Percentiles rank a stretch among this genome's conserved stretches.
These are phyloP conservation scores for Rutstroemia sydowiana DNA, from an alignment of 2,329 filamentous ascomycete species.

Conservation along the genomic window DNA sequence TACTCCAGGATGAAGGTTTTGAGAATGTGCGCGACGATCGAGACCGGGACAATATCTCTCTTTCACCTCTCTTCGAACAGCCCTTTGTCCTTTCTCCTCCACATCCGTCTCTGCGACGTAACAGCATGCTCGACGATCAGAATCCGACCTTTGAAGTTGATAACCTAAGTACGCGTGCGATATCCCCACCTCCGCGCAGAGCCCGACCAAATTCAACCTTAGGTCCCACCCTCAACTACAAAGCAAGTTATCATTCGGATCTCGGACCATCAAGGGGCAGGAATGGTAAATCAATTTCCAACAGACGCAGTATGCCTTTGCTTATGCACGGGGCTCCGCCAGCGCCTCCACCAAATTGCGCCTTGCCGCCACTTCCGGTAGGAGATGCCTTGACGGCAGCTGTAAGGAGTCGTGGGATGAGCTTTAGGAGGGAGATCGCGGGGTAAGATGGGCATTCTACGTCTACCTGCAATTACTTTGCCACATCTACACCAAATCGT, in stretches of 20 bases:
- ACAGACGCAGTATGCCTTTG: slow-evolving; percentile 22
- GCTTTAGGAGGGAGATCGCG: neutral
- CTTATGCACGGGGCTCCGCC: slow-evolving; percentile 27
- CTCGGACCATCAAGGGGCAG: neutral
- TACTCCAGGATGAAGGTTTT: neutral
- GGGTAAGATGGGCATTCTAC: no score
- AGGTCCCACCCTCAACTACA: neutral
- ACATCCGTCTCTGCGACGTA: neutral
- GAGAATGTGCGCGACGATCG: neutral
- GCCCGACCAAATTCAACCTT: slow-evolving; percentile 2
- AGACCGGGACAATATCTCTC: neutral
- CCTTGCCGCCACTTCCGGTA: slow-evolving; percentile 27
- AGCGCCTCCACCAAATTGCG: slow-evolving; percentile 28
- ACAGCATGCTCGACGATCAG: neutral
- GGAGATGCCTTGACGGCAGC: neutral
- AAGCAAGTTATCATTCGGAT: neutral
- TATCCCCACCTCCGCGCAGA: neutral
- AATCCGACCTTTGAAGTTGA: neutral
- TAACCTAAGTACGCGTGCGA: neutral
- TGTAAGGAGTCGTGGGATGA: neutral
- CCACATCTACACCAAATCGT: no score
- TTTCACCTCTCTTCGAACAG: neutral
- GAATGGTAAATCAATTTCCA: slow-evolving; percentile 12
- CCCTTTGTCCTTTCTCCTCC: neutral
- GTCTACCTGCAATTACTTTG: no score